These are phyloP conservation scores for Ophiocordyceps camponoti-floridani DNA, from an alignment of 2,329 filamentous ascomycete species.

Conservation along the genomic window DNA sequence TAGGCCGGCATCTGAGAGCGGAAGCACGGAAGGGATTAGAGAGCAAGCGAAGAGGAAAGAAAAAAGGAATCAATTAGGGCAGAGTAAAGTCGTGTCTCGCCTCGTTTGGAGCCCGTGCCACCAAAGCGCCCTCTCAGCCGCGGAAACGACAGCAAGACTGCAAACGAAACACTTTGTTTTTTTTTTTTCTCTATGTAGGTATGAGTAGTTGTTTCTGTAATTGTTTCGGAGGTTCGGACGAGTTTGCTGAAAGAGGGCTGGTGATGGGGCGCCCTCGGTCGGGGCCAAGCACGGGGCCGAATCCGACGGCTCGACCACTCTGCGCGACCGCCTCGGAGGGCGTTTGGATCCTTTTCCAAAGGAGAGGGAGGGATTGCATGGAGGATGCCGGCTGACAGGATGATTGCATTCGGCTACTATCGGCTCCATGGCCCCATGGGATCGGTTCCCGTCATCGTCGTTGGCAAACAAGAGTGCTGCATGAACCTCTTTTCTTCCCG, in stretches of 20 bases:
- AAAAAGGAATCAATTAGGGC: background rate
- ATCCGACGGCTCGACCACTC: background rate
- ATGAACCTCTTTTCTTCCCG: background rate
- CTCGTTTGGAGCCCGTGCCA: background rate
- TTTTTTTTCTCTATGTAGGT: too few species aligned
- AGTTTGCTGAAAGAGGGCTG: too few species aligned
- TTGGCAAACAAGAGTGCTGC: background rate
- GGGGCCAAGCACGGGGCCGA: background rate
- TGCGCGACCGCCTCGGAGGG: background rate
- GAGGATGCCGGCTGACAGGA: too few species aligned
- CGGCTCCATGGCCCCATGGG: background rate
- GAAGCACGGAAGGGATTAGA: conserved; percentile 14
- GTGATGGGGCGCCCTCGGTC: too few species aligned
- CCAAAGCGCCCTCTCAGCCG: background rate
- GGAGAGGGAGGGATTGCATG: background rate
- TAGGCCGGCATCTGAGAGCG: conserved; percentile 13
- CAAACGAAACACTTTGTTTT: background rate
- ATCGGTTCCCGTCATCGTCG: background rate
- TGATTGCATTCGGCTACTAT: background rate
- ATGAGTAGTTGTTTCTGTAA: background rate
- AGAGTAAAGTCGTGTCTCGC: background rate
- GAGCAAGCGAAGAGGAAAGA: conserved; percentile 2
- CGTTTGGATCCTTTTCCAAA: background rate
- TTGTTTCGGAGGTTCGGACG: background rate
- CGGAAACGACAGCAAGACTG: background rate